phyloP scores from a whole-genome alignment of 1,139 yeast species.

The Yamadazyma songkhlaensis region DNA sequence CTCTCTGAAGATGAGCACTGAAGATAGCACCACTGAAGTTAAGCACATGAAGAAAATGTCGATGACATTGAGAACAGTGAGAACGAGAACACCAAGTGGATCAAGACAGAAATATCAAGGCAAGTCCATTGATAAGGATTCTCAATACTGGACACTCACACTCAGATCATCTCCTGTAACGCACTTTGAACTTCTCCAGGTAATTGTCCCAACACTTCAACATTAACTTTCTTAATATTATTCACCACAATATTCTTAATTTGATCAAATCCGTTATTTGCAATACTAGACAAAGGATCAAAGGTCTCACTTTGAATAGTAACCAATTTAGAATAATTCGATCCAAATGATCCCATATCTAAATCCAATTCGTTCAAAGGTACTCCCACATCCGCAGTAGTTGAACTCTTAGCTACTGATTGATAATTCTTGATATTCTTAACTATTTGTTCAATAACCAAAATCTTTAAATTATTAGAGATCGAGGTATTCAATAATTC shows the following conservation, averaged over 20 bases:
- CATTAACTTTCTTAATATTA: slow-evolving; percentile 30
- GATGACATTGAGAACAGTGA: too few relatives aligned
- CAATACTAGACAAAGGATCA: slow-evolving; percentile 62
- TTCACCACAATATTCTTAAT: slow-evolving; percentile 29
- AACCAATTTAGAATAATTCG: slow-evolving; percentile 71
- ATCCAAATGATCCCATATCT: slow-evolving; percentile 75
- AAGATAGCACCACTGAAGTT: too few relatives aligned
- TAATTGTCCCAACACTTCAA: slow-evolving; percentile 30
- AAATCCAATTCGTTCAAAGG: slow-evolving; percentile 53
- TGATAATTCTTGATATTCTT: slow-evolving; percentile 42
- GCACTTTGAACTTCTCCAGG: slow-evolving; percentile 20
- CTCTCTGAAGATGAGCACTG: too few relatives aligned
- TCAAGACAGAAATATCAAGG: too few relatives aligned
- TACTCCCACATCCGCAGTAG: slow-evolving; percentile 3
- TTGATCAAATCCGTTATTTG: slow-evolving; percentile 31
- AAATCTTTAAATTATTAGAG: slow-evolving; percentile 39
- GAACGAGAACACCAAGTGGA: too few relatives aligned
- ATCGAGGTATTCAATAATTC: slow-evolving; percentile 38
- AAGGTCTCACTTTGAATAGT: slow-evolving; percentile 58
- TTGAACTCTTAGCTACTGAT: slow-evolving; percentile 24
- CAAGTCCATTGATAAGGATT: too few relatives aligned
- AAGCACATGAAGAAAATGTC: too few relatives aligned
- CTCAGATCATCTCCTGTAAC: slow-evolving; percentile 13
- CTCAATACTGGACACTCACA: too few relatives aligned
- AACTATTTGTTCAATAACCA: slow-evolving; percentile 52